Base-by-base conservation (phyloP, 1,139 yeast species). In the Pichia terricola region DNA sequence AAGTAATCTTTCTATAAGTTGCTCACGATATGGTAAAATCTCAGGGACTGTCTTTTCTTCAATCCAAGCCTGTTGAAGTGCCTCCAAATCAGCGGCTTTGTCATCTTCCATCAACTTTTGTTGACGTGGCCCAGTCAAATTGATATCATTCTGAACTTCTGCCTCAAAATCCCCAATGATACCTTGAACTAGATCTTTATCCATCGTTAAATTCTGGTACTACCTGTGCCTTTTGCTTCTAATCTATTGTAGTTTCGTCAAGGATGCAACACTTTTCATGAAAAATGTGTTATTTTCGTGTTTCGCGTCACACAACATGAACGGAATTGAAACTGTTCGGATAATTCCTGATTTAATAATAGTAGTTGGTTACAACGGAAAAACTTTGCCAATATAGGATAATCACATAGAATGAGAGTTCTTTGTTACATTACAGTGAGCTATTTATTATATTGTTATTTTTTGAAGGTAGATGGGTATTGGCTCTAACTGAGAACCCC, bases 11-110 rank as follows among this genome's bases (percentile, higher is more conserved):
- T 72, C 72, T 57, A 91, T 60, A 34, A 88, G 65, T 1, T 63
- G 67, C 27, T 72, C 72, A 49, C 86, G 79, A 58, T 82, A 89
- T 0, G 82, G 85, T 34, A 89, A 66, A 11, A 91, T 62, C 47
- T 85, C 95, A 0, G 96, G 96, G 0, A 94, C 71, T 73, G 79
- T 78, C 46, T 96, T 69, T 60, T 91, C 98, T 45, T 82, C 76
- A 35, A 84, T 64, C 96, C 95, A 89, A 3, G 79, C 77, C 34
- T 69, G 71, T n/a, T 75, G 69, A 37, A 88, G 65, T 36, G 63
- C 64, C 35, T 64, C 58, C 47, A 68, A 55, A 62, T 70, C 72
- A 26, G 59, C 50, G 28, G 60, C 53, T 47, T 57, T 49, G 26
- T 53, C 50, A 27, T 50, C 49, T 36, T 55, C 57, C 34, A 57